These are phyloP conservation scores for Sporisorium iseilematis-ciliati DNA, from an alignment of 1,284 basidiomycete genomes.

Conservation along the genomic window DNA sequence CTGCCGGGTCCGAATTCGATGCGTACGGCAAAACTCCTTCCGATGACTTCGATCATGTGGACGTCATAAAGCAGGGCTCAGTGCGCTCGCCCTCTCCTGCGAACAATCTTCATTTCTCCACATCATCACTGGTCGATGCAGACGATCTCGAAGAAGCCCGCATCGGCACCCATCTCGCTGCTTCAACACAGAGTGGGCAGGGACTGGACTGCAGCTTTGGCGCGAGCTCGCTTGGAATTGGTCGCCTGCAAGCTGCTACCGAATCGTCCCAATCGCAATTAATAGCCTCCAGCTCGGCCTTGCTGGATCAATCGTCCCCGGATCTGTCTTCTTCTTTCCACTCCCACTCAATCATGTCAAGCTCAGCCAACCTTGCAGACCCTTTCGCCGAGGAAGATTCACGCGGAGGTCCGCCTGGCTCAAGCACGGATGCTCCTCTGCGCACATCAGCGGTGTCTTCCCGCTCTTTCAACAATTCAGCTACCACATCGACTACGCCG, in stretches of 20 bases:
- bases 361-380: constrained; percentile 53
- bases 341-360: constrained; percentile 40
- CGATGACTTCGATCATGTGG: background rate
- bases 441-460: too few relatives aligned
- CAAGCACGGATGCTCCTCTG: too few relatives aligned
- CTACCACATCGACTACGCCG: background rate
- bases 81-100: constrained; percentile 9
- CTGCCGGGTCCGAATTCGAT: constrained; percentile 50
- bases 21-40: constrained; percentile 19
- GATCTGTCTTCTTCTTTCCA: constrained; percentile 12
- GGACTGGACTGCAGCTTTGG: constrained; percentile 22
- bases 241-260: constrained; percentile 28
- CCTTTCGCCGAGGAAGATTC: constrained; percentile 38
- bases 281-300: background rate
- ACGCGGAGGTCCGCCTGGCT: background rate
- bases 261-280: background rate
- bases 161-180: background rate
- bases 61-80: too few relatives aligned
- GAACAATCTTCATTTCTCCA: constrained; percentile 23
- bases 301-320: background rate
- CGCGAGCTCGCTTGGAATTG: constrained; percentile 44
- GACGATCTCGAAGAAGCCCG: constrained; percentile 3
- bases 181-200: background rate
- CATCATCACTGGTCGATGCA: constrained; percentile 18
- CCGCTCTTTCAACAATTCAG: too few relatives aligned